A percentile compares a stretch with the other conserved stretches of the same genome.
phyloP scores from a whole-genome alignment of 148 eudicot species.

The Spergularia bocconei region DNA sequence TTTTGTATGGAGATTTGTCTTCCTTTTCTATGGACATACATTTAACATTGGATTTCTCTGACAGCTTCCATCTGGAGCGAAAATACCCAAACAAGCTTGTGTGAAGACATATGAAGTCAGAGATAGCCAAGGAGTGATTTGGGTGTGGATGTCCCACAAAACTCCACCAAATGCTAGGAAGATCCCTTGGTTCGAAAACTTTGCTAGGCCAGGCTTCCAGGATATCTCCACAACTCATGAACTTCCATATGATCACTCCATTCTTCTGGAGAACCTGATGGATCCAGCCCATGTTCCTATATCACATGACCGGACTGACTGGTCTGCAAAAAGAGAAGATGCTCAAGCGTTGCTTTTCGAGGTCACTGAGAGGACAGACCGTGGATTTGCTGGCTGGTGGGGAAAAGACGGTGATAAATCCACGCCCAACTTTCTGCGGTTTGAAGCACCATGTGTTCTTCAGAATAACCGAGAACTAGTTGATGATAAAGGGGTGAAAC shows the following conservation, averaged over 20 bases:
- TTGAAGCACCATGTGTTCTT: constrained; percentile 87
- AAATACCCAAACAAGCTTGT: constrained; percentile 87
- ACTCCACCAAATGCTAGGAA: constrained; percentile 62
- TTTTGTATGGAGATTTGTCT: neutral
- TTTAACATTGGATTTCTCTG: constrained; percentile 7
- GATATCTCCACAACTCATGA: constrained; percentile 84
- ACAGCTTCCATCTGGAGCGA: constrained; percentile 80
- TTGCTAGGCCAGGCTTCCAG: constrained; percentile 69
- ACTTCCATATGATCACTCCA: constrained; percentile 96
- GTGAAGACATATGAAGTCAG: constrained; percentile 59
- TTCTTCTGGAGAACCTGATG: constrained; percentile 95
- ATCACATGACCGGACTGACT: constrained; percentile 90
- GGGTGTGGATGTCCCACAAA: constrained; percentile 95
- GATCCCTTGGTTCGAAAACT: constrained; percentile 90
- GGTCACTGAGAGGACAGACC: constrained; percentile 68
- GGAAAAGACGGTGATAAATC: constrained; percentile 60
- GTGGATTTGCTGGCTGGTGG: constrained; percentile 97
- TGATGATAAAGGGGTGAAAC: constrained; percentile 56
- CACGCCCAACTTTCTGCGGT: constrained; percentile 58
- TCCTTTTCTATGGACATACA: neutral
- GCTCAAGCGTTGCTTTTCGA: constrained; percentile 71
- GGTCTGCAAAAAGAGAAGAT: constrained; percentile 90
- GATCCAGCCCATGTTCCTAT: constrained; percentile 97
- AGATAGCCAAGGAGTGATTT: constrained; percentile 91
- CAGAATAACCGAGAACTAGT: constrained; percentile 76